phyloP scores from a whole-genome alignment of 345 rosid species.

The Pistacia vera region DNA sequence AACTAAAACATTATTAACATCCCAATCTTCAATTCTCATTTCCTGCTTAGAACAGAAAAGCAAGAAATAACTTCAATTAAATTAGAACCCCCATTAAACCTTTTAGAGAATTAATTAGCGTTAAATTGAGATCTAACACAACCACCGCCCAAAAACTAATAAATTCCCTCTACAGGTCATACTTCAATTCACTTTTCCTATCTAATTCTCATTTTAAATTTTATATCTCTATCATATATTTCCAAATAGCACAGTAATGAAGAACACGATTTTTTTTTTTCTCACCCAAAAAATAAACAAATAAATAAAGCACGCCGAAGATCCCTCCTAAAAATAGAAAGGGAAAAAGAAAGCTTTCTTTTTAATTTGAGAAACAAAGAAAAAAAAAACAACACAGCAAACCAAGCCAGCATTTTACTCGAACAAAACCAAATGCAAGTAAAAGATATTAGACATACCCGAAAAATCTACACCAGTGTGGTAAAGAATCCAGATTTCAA shows the following conservation, averaged over 20 bases:
- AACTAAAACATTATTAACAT: conserved; percentile 14
- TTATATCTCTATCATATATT: background rate
- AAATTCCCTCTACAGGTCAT: conserved; percentile 1
- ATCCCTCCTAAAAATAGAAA: conserved; percentile 11
- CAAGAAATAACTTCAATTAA: conserved; percentile 1
- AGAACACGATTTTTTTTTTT: conserved; percentile 28
- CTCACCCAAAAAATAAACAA: background rate
- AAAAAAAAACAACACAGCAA: conserved; percentile 5
- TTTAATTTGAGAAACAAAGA: conserved; percentile 11
- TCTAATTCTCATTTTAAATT: background rate
- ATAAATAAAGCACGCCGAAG: conserved; percentile 1
- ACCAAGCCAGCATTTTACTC: conserved; percentile 11
- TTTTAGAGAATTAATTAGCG: background rate
- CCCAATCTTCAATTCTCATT: conserved; percentile 23
- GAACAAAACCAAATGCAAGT: conserved; percentile 18
- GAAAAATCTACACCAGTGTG: conserved; percentile 15
- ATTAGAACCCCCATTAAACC: conserved; percentile 12
- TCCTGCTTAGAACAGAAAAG: conserved; percentile 18
- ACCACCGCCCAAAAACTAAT: background rate
- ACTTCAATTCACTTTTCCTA: background rate
- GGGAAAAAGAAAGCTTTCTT: background rate
- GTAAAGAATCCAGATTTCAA: conserved; percentile 19
- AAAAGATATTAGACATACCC: conserved; percentile 30
- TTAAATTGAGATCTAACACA: conserved; percentile 35
- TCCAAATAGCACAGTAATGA: conserved; percentile 20